Evolutionary conservation across 140 eudicot genomes (phyloP), one percentile per base, ranked within the genome.

Genomic region (Artemisia princeps): DNA sequence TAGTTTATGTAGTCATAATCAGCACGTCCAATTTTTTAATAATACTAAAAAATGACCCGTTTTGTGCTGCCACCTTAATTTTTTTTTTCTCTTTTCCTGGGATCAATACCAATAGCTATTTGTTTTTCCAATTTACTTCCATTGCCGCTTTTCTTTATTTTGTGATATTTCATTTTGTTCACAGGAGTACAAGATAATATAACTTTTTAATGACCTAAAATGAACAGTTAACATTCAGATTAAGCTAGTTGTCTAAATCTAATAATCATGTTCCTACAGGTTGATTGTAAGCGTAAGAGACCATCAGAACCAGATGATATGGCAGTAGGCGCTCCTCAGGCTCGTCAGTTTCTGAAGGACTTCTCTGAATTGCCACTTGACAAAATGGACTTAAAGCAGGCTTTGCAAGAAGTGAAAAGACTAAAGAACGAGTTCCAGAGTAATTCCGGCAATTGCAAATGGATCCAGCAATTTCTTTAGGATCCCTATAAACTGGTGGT

Each of bases 311-410:
- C 79, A 6, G 83, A 79, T 55, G 95, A 88, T 56, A 72, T 82
- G 67, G 80, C 82, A 0, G 66, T 74, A 61, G 97, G 96, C 45
- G 85, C 86, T 22, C 77, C 82, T 23, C 79, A 82, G 72, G 97
- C 95, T 58, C 89, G 80, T 30, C 76, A 72, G 65, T 85, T 91
- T 73, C 78, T 91, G 65, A 79, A 87, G 72, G 88, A 91, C 45
- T 85, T 91, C 71, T 64, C 86, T 0, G 92, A 85, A 52, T 73
- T 91, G 77, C 96, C 96, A 23, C 85, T 91, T 55, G 96, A 85
- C 68, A 78, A 79, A 72, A 85, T 91, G 96, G 95, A 91, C 57
- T 56, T 74, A n/a, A 79, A 83, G 67, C 80, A 85, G 75, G 97
- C 87, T 58, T 65, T 85, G 60, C 73, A 83, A 71, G 73, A 76